Percentiles rank a stretch among this genome's conserved stretches.
These are phyloP conservation scores for Beta vulgaris DNA, from an alignment of 148 eudicot genomes.

Conservation along the genomic window DNA sequence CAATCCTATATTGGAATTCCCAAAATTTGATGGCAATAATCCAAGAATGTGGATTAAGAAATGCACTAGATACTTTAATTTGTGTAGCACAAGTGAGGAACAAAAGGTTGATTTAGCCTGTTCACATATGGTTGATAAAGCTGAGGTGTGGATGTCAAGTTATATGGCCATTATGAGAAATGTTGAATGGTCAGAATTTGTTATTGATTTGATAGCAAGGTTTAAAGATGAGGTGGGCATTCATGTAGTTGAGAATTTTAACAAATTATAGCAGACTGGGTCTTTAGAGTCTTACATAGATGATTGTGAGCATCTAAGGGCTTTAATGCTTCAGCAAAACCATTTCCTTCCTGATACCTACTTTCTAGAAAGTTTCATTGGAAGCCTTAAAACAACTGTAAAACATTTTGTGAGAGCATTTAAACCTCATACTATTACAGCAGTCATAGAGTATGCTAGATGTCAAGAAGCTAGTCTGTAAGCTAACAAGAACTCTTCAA, in stretches of 20 bases:
- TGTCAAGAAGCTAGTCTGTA: background rate
- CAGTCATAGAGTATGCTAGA: background rate
- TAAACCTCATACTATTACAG: background rate
- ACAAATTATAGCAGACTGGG: background rate
- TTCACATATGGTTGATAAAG: background rate
- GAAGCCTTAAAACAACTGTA: background rate
- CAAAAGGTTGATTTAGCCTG: background rate
- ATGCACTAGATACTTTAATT: no score
- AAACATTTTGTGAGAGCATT: background rate
- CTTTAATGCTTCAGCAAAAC: background rate
- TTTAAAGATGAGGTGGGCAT: background rate
- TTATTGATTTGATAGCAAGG: background rate
- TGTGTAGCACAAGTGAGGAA: background rate
- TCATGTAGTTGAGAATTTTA: background rate
- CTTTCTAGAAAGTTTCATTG: background rate
- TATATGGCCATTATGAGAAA: no score
- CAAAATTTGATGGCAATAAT: background rate
- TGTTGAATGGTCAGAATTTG: background rate
- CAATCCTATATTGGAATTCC: background rate
- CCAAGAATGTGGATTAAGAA: background rate
- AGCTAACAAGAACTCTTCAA: no score
- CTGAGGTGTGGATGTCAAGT: background rate
- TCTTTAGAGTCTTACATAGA: background rate
- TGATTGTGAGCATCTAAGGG: background rate
- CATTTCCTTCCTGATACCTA: background rate